Evolutionary conservation across 495 filamentous ascomycete genomes (phyloP).

Genomic region (Arthonia radiata): DNA sequence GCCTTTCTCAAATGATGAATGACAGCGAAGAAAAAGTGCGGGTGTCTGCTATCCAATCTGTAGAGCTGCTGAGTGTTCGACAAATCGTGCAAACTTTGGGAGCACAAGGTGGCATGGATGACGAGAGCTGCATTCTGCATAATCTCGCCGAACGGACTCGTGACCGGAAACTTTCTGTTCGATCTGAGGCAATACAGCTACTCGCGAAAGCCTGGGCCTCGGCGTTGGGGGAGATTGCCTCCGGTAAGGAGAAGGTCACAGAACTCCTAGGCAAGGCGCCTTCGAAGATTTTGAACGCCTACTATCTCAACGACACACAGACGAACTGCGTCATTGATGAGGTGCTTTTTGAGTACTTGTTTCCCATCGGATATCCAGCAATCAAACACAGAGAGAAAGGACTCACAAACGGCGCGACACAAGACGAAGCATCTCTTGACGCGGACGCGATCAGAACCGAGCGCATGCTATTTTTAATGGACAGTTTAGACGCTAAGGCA

Average conservation of each 20-base stretch:
- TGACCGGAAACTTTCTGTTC: constrained; percentile 59
- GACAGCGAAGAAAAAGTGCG: constrained; percentile 83
- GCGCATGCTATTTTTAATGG: constrained; percentile 57
- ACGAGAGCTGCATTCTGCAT: constrained; percentile 43
- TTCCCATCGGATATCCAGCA: constrained; percentile 68
- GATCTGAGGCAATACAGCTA: constrained; percentile 63
- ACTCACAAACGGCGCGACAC: constrained; percentile 19
- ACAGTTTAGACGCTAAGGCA: constrained; percentile 50
- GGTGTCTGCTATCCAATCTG: constrained; percentile 56
- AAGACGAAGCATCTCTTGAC: constrained; percentile 16
- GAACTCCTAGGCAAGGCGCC: constrained; percentile 54
- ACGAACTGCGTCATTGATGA: constrained; percentile 64
- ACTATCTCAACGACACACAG: constrained; percentile 75
- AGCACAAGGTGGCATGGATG: constrained; percentile 40
- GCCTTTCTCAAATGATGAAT: constrained; percentile 52
- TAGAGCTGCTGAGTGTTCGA: constrained; percentile 50
- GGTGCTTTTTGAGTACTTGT: constrained; percentile 62
- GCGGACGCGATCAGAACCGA: constrained; percentile 68
- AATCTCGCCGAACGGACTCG: constrained; percentile 71
- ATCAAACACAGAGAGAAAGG: constrained; percentile 39
- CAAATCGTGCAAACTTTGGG: constrained; percentile 64
- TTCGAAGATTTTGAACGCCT: constrained; percentile 62
- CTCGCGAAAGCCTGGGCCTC: constrained; percentile 78
- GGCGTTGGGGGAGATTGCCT: constrained; percentile 62
- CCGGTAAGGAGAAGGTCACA: constrained; percentile 50